Evolutionary conservation across 352 stramenopile genomes (phyloP).

Genomic region (Thalassiosira livingstoniorum): DNA sequence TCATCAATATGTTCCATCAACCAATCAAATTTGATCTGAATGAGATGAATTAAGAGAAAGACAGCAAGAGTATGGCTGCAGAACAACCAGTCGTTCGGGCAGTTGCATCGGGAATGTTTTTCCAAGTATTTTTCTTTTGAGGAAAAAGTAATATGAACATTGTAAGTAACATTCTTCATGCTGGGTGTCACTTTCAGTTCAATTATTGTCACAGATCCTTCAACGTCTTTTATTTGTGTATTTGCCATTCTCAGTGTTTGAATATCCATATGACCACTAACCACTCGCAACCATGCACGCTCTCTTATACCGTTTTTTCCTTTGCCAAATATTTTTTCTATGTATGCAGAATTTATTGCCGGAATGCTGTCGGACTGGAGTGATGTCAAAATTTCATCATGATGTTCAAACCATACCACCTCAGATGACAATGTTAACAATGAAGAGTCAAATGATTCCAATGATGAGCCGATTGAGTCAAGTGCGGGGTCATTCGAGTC

Average conservation of each 20-base stretch:
- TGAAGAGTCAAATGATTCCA: conserved; percentile 1
- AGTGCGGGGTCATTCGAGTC: conserved; percentile 16
- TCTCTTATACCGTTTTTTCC: conserved; percentile 33
- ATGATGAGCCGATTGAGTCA: conserved; percentile 6
- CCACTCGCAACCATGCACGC: conserved; percentile 20
- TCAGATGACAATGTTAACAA: conserved; percentile 4
- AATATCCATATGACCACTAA: conserved; percentile 25
- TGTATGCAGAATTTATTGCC: neutral
- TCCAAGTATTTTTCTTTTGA: neutral
- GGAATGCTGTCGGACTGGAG: conserved; percentile 6
- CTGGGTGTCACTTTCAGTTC: conserved; percentile 35
- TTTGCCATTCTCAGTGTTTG: conserved; percentile 14
- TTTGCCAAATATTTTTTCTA: conserved; percentile 29
- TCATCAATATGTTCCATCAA: conserved; percentile 3
- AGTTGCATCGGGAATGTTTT: conserved; percentile 24
- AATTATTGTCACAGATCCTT: conserved; percentile 5
- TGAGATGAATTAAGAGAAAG: conserved; percentile 19
- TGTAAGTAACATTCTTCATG: conserved; percentile 37
- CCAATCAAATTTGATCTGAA: conserved; percentile 9
- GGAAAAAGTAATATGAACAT: conserved; percentile 15
- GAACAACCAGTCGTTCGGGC: conserved; percentile 25
- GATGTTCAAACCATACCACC: conserved; percentile 11
- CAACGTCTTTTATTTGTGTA: conserved; percentile 9
- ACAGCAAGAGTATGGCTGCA: conserved; percentile 25
- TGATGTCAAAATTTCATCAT: neutral